Conservation (phyloP, 441 rosid species). For the Erodium trifolium region DNA sequence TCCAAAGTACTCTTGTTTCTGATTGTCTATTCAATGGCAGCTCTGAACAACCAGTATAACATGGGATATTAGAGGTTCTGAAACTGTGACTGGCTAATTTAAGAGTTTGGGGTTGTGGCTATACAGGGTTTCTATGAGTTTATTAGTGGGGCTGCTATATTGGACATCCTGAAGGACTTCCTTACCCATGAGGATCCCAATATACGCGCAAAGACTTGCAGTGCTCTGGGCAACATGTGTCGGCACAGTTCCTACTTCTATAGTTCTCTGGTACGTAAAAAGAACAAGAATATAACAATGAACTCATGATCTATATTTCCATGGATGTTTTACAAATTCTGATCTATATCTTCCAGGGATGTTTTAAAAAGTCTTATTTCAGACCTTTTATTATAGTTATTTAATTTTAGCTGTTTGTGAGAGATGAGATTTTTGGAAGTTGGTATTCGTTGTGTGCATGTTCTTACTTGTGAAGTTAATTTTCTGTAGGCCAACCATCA, state of each 20-base stretch:
- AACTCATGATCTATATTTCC: constrained; percentile 7
- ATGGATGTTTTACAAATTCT: not conserved
- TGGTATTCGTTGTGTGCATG: constrained; percentile 15
- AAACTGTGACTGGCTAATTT: constrained; percentile 15
- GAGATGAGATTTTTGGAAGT: not conserved
- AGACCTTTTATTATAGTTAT: not conserved
- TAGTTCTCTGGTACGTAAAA: constrained; percentile 53
- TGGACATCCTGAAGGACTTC: constrained; percentile 56
- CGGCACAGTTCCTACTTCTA: constrained; percentile 87
- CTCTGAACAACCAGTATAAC: constrained; percentile 5
- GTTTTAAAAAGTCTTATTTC: not conserved
- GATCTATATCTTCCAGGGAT: not conserved
- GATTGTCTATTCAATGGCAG: not conserved
- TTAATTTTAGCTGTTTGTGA: constrained; percentile 6
- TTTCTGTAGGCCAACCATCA: constrained; percentile 54
- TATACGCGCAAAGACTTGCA: constrained; percentile 90
- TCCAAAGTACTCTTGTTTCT: not conserved
- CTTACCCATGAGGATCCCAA: constrained; percentile 78
- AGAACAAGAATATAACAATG: constrained; percentile 5
- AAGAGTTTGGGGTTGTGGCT: constrained; percentile 13
- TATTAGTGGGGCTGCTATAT: constrained; percentile 66
- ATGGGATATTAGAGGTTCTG: not conserved
- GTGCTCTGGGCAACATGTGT: constrained; percentile 97
- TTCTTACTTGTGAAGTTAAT: constrained; percentile 22
- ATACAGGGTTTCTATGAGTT: constrained; percentile 80